A percentile compares a stretch with the other conserved stretches of the same genome.
Evolutionary conservation across 768 basidiomycete genomes (phyloP).

Genomic region (Agrocybe chaxingu): DNA sequence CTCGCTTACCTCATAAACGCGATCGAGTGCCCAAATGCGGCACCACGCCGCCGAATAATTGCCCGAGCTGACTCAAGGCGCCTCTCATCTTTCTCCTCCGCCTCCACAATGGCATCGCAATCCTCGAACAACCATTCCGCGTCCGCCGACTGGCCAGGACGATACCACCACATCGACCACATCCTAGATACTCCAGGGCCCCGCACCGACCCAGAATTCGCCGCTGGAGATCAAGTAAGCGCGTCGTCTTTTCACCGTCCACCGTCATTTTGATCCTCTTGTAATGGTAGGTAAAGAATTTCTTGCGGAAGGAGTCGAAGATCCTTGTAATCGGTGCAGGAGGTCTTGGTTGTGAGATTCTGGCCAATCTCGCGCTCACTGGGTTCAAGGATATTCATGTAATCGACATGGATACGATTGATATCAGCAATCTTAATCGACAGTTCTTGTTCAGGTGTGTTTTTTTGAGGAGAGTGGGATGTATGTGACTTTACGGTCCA

Average conservation of each 20-base stretch:
- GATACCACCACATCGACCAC: conserved; percentile 85
- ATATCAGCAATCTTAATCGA: conserved; percentile 97
- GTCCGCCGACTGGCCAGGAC: conserved; percentile 43
- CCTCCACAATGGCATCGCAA: conserved; percentile 16
- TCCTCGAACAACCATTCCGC: conserved; percentile 10
- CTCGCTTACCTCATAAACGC: conserved; percentile 18
- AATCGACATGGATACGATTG: conserved; percentile 99
- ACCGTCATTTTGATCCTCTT: neutral
- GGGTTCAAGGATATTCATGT: conserved; percentile 99
- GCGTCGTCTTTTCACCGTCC: conserved; percentile 4
- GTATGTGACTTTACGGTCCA: conserved; percentile 2
- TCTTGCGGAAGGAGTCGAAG: conserved; percentile 81
- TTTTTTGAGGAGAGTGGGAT: neutral
- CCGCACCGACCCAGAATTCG: conserved; percentile 80
- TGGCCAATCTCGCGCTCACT: conserved; percentile 92
- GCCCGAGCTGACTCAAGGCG: conserved; percentile 10
- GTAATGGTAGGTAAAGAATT: conserved; percentile 73
- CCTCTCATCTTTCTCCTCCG: conserved; percentile 1
- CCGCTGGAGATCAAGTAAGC: conserved; percentile 75
- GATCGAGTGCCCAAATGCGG: conserved; percentile 12
- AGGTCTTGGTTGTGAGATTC: conserved; percentile 95
- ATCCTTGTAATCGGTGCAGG: conserved; percentile 98
- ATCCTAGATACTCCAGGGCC: conserved; percentile 85
- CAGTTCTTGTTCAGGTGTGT: conserved; percentile 94
- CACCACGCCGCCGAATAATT: conserved; percentile 6